A percentile compares a stretch with the other conserved stretches of the same genome.
Conservation (phyloP, 1,139 yeast species). For the Hansenula lynferdii region DNA sequence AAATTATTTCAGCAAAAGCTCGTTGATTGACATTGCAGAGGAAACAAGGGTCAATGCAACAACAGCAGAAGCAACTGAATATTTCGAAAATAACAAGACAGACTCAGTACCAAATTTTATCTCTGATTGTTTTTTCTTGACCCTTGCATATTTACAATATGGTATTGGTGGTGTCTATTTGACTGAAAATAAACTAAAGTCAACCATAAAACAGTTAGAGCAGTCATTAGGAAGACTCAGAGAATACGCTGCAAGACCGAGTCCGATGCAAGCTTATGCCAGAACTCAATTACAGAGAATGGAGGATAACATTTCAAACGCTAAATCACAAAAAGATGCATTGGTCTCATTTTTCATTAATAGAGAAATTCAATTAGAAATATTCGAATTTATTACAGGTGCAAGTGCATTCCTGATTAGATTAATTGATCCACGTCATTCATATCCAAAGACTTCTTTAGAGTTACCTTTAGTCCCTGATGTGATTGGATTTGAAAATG, state of each 20-base stretch:
- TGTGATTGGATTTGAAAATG: constrained; percentile 48
- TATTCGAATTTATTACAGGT: constrained; percentile 76
- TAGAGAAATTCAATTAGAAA: constrained; percentile 52
- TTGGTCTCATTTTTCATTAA: constrained; percentile 57
- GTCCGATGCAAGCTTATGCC: constrained; percentile 26
- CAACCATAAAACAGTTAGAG: constrained; percentile 46
- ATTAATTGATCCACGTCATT: constrained; percentile 66
- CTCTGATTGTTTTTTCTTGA: constrained; percentile 79
- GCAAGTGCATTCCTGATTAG: constrained; percentile 67
- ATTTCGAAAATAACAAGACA: constrained; percentile 33
- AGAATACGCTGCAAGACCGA: constrained; percentile 21
- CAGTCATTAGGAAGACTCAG: constrained; percentile 47
- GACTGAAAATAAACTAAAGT: constrained; percentile 38
- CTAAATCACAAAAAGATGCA: constrained; percentile 46
- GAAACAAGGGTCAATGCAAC: constrained; percentile 85
- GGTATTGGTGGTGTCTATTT: constrained; percentile 80
- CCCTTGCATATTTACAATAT: constrained; percentile 76
- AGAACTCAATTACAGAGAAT: constrained; percentile 41
- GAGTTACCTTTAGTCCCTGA: constrained; percentile 58
- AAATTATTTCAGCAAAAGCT: constrained; percentile 49
- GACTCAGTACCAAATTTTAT: constrained; percentile 62
- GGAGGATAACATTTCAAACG: constrained; percentile 33
- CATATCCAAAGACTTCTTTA: constrained; percentile 53
- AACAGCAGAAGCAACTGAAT: constrained; percentile 59
- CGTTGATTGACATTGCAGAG: constrained; percentile 59